Evolutionary conservation across 2,329 filamentous ascomycete genomes (phyloP).

Genomic region (Orbilia oligospora): DNA sequence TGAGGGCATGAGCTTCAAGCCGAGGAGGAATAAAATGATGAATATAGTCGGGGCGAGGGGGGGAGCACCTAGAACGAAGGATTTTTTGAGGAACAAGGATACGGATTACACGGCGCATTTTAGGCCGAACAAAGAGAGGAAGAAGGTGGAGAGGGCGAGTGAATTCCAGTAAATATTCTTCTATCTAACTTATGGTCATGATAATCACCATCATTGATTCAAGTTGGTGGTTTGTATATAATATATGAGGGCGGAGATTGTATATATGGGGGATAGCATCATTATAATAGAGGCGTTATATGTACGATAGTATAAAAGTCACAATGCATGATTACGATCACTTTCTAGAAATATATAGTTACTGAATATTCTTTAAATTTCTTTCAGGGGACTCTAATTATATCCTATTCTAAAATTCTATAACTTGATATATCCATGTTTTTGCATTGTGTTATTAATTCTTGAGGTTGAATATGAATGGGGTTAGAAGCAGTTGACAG

Average conservation of each 20-base stretch:
- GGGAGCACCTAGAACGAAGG: slow-evolving; percentile 15
- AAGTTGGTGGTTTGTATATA: neutral
- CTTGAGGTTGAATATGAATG: neutral
- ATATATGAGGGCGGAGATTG: neutral
- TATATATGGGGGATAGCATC: slow-evolving; percentile 5
- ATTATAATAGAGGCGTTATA: neutral
- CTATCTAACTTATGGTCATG: neutral
- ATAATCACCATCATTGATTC: neutral
- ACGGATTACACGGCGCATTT: slow-evolving; percentile 52
- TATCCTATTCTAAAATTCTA: no score
- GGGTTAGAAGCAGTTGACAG: slow-evolving; percentile 25
- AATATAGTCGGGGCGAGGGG: slow-evolving; percentile 12
- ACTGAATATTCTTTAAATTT: no score
- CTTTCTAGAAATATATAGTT: neutral
- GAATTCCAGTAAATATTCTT: slow-evolving; percentile 11
- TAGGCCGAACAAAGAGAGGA: slow-evolving; percentile 39
- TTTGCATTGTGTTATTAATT: neutral
- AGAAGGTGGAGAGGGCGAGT: slow-evolving; percentile 10
- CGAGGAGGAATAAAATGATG: slow-evolving; percentile 30
- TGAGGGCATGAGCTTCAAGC: slow-evolving; percentile 25
- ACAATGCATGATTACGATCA: neutral
- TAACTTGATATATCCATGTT: neutral
- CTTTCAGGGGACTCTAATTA: no score
- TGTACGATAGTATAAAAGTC: slow-evolving; percentile 1
- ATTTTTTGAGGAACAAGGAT: slow-evolving; percentile 40